Evolutionary conservation across 352 stramenopile genomes (phyloP).

Genomic region (Globisporangium polare): DNA sequence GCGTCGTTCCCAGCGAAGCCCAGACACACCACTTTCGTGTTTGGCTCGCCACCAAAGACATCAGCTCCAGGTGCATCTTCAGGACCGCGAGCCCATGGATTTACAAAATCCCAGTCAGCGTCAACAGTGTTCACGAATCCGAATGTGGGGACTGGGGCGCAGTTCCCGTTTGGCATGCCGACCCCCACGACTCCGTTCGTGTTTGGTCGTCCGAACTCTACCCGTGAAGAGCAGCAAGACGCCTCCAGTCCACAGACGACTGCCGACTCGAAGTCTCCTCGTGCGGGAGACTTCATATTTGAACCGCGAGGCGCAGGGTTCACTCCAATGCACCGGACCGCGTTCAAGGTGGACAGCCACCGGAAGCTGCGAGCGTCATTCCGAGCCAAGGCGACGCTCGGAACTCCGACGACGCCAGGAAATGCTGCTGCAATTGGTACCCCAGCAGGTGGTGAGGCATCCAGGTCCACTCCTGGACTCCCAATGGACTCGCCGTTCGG

Average conservation of each 20-base stretch:
- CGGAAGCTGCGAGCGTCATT: conserved; percentile 24
- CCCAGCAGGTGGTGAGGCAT: background rate
- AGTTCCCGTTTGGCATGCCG: conserved; percentile 24
- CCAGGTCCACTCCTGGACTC: conserved; percentile 8
- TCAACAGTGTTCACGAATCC: conserved; percentile 8
- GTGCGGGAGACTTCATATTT: conserved; percentile 11
- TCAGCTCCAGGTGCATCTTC: background rate
- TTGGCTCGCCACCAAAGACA: background rate
- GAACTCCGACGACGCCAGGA: conserved; percentile 16
- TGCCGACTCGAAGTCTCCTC: background rate
- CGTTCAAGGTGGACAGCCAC: conserved; percentile 10
- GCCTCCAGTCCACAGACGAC: background rate
- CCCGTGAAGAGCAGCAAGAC: background rate
- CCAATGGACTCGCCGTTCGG: conserved; percentile 26
- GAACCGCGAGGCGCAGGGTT: conserved; percentile 7
- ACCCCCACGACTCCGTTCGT: conserved; percentile 16
- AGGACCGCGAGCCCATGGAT: background rate
- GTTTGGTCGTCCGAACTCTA: conserved; percentile 15
- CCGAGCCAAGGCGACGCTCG: conserved; percentile 24
- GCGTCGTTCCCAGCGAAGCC: background rate
- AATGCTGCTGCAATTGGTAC: background rate
- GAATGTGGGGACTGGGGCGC: conserved; percentile 10
- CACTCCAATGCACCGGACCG: background rate
- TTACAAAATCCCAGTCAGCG: background rate
- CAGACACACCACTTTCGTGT: conserved; percentile 6